Evolutionary conservation across 768 basidiomycete species (phyloP).

Genomic region (Nidula microcarpa): DNA sequence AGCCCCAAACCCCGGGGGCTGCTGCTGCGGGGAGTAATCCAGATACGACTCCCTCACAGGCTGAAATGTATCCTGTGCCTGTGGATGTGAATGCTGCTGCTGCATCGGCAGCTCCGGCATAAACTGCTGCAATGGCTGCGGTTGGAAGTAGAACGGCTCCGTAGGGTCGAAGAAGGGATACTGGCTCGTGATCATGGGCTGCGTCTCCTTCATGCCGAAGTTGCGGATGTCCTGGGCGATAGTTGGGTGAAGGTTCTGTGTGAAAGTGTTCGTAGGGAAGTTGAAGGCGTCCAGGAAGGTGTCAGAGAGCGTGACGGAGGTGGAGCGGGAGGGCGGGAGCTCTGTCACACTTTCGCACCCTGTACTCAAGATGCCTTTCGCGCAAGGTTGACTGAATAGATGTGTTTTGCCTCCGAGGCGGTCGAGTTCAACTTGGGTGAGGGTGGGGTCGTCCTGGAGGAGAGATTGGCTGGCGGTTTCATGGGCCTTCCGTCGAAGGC

Average conservation of each 20-base stretch:
- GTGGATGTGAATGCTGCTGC: neutral
- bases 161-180: slow-evolving; percentile 20
- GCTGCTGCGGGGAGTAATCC: slow-evolving; percentile 3
- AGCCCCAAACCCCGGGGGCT: slow-evolving; percentile 6
- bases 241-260: slow-evolving; percentile 39
- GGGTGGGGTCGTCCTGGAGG: slow-evolving; percentile 11
- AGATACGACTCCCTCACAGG: slow-evolving; percentile 5
- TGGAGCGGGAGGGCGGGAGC: slow-evolving; percentile 4
- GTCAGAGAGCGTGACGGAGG: slow-evolving; percentile 7
- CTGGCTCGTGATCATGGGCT: slow-evolving; percentile 1
- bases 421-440: slow-evolving; percentile 47
- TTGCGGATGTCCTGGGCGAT: slow-evolving; percentile 45
- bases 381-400: slow-evolving; percentile 6
- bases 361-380: slow-evolving; percentile 15
- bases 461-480: slow-evolving; percentile 28
- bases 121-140: neutral
- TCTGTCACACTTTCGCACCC: slow-evolving; percentile 1
- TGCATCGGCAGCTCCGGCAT: neutral
- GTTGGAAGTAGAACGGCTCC: too few species aligned
- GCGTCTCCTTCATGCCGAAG: slow-evolving; percentile 24
- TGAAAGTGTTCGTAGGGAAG: neutral
- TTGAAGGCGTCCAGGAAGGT: slow-evolving; percentile 2
- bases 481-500: slow-evolving; percentile 39
- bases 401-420: slow-evolving; percentile 52
- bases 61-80: neutral